Conservation (phyloP, 805 yeast genomes). For the Dipodascopsis tothii region DNA sequence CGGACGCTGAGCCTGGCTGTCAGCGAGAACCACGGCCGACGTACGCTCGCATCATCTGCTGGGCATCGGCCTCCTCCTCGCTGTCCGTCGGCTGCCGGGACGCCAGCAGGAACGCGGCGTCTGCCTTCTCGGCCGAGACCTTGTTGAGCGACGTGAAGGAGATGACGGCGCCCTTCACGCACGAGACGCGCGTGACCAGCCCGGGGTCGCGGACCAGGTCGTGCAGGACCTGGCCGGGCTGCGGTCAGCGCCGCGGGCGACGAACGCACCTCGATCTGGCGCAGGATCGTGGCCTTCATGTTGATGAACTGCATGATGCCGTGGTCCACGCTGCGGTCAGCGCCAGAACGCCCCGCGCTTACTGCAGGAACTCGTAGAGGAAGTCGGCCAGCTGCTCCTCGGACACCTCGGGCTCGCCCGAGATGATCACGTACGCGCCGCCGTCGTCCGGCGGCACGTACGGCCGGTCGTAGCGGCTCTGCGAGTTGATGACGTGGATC, state of each 20-base stretch:
- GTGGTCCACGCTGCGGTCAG: constrained; percentile 8
- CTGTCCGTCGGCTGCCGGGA: constrained; percentile 3
- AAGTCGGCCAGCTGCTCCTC: constrained; percentile 9
- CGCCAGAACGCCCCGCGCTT: neutral
- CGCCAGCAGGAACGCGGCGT: constrained; percentile 11
- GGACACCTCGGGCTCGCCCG: constrained; percentile 7
- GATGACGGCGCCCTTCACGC: constrained; percentile 7
- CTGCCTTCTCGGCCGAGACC: constrained; percentile 4
- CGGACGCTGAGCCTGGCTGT: constrained; percentile 3
- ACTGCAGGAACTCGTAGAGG: constrained; percentile 10
- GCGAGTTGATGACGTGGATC: constrained; percentile 8
- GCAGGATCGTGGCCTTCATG: constrained; percentile 5
- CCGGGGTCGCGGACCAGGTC: constrained; percentile 4
- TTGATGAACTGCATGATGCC: constrained; percentile 13
- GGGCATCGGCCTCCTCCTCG: constrained; percentile 10
- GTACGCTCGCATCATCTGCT: constrained; percentile 11
- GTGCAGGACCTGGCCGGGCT: constrained; percentile 4
- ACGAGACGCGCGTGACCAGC: constrained; percentile 7
- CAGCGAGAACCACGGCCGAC: neutral
- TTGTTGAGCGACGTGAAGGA: constrained; percentile 8
- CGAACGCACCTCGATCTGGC: constrained; percentile 6
- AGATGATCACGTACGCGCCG: constrained; percentile 4
- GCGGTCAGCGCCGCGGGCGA: no score
- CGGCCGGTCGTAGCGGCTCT: constrained; percentile 8
- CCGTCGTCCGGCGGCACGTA: constrained; percentile 1